These are phyloP conservation scores for Sanghuangporus weigelae DNA, from an alignment of 1,284 basidiomycete species.

Conservation along the genomic window DNA sequence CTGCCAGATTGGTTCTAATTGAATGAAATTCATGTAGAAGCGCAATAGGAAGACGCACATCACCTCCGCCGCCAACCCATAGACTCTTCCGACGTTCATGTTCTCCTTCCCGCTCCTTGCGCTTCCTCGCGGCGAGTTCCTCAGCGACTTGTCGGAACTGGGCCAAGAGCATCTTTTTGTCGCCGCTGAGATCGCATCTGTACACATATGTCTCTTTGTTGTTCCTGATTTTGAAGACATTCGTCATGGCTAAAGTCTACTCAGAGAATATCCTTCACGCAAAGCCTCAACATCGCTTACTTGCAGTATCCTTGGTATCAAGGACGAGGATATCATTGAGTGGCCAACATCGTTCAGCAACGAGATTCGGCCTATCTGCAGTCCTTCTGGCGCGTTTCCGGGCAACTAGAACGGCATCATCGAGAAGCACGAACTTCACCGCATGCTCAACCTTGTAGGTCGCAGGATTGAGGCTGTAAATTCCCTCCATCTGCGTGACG, in stretches of 20 bases:
- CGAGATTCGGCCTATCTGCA: constrained; percentile 61
- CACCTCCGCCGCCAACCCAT: constrained; percentile 54
- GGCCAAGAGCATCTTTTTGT: constrained; percentile 82
- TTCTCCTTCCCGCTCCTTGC: constrained; percentile 90
- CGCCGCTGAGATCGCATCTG: constrained; percentile 72
- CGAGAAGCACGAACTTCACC: constrained; percentile 87
- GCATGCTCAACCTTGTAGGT: constrained; percentile 91
- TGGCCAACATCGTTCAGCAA: constrained; percentile 91
- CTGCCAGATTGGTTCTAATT: neutral
- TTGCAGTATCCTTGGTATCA: constrained; percentile 91
- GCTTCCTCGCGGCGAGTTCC: constrained; percentile 80
- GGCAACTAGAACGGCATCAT: constrained; percentile 88
- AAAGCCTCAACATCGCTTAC: constrained; percentile 38
- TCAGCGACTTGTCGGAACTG: constrained; percentile 92
- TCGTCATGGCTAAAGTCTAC: constrained; percentile 67
- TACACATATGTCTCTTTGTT: constrained; percentile 94
- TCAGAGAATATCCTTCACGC: constrained; percentile 8
- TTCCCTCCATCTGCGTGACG: constrained; percentile 80
- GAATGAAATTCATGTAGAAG: neutral
- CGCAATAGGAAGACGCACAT: constrained; percentile 37
- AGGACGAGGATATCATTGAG: constrained; percentile 90
- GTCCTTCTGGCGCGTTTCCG: constrained; percentile 52
- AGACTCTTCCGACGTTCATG: constrained; percentile 81
- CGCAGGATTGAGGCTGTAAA: constrained; percentile 86
- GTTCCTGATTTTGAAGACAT: constrained; percentile 93